Conservation (phyloP, 306 rosid species). For the Cicer judaicum region DNA sequence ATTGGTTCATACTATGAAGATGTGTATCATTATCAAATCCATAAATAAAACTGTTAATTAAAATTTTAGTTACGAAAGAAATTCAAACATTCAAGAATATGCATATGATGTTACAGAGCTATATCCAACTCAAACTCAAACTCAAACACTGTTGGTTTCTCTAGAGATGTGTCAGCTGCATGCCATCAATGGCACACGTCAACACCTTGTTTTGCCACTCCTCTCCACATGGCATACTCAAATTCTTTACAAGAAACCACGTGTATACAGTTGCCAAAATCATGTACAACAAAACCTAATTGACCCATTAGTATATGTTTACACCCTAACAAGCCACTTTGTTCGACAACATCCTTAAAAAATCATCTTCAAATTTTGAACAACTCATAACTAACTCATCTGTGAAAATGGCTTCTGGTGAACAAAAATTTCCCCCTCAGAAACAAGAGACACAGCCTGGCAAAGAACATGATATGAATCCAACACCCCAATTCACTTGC, state of each 20-base stretch:
- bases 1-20: not conserved
- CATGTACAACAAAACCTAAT: not conserved
- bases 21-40: not conserved
- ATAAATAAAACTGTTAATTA: not conserved
- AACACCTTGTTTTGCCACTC: constrained; percentile 39
- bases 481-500: constrained; percentile 67
- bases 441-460: constrained; percentile 75
- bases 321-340: not conserved
- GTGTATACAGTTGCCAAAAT: not conserved
- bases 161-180: constrained; percentile 44
- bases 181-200: constrained; percentile 42
- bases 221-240: constrained; percentile 45
- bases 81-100: not conserved
- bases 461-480: constrained; percentile 77
- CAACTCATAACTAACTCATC: not conserved
- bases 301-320: not conserved
- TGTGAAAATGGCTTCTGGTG: constrained; percentile 64
- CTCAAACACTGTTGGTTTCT: not conserved
- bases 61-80: not conserved
- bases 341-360: constrained; percentile 27
- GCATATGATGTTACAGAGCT: not conserved
- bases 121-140: not conserved
- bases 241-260: not conserved
- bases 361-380: not conserved
- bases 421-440: constrained; percentile 59